These are phyloP conservation scores for Trypanosomatidae sp. DNA, from an alignment of 208 protist genomes.

Conservation along the genomic window DNA sequence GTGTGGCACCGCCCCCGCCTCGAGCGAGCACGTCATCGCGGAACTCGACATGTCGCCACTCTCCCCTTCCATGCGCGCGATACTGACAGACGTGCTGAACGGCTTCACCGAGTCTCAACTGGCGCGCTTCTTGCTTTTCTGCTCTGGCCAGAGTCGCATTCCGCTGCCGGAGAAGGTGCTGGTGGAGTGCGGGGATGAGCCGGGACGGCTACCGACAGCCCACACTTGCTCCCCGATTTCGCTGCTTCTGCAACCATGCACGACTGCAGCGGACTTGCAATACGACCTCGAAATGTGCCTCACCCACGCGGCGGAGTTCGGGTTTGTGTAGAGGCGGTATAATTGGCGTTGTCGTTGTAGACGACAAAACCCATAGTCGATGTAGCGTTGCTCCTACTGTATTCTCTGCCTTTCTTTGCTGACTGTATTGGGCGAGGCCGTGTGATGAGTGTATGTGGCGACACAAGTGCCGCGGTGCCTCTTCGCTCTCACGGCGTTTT, in stretches of 20 bases:
- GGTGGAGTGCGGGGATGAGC: conserved; percentile 82
- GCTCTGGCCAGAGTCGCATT: conserved; percentile 79
- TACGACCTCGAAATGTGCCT: conserved; percentile 67
- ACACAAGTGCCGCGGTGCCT: background rate
- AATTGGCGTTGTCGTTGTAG: background rate
- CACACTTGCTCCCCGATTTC: conserved; percentile 92
- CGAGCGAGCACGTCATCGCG: conserved; percentile 67
- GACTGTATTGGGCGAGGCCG: conserved; percentile 5
- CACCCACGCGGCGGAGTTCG: conserved; percentile 75
- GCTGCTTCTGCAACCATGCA: conserved; percentile 80
- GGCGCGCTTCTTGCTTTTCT: conserved; percentile 83
- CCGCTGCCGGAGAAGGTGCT: conserved; percentile 81
- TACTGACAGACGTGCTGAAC: conserved; percentile 63
- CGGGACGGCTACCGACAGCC: conserved; percentile 66
- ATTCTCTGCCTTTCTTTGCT: conserved; percentile 4
- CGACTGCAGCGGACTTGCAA: conserved; percentile 39
- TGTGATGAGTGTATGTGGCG: background rate
- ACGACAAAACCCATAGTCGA: too few species aligned
- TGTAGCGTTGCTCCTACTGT: background rate
- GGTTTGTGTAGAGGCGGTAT: conserved; percentile 52
- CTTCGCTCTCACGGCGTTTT: background rate
- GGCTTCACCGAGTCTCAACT: conserved; percentile 54
- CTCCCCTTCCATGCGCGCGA: conserved; percentile 32
- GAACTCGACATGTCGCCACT: conserved; percentile 69
- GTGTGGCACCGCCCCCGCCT: conserved; percentile 55